Evolutionary conservation across 352 stramenopile species (phyloP).

Genomic region (Phytophthora uliginosa): DNA sequence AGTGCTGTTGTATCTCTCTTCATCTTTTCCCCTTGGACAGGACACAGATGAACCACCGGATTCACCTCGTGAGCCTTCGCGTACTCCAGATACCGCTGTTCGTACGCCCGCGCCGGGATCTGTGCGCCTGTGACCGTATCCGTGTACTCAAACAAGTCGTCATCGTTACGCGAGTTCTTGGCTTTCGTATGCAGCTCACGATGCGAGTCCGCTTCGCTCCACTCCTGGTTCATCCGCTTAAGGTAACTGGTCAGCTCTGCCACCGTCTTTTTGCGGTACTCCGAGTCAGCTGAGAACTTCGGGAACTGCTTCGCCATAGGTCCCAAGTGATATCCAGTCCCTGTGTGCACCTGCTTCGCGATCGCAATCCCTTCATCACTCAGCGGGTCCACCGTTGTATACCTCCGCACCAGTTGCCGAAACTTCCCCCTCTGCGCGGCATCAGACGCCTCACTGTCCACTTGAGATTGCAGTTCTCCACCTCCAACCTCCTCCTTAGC

Average conservation of each 20-base stretch:
- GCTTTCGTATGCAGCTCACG: constrained; percentile 50
- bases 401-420: constrained; percentile 50
- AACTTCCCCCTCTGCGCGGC: constrained; percentile 29
- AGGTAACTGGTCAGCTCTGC: constrained; percentile 44
- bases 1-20: not conserved
- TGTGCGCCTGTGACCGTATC: constrained; percentile 49
- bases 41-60: constrained; percentile 49
- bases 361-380: constrained; percentile 57
- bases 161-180: constrained; percentile 36
- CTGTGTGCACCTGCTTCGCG: constrained; percentile 51
- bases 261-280: constrained; percentile 59
- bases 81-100: constrained; percentile 59
- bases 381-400: constrained; percentile 45
- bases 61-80: constrained; percentile 41
- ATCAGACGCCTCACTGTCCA: not conserved
- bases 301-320: constrained; percentile 40
- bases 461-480: not conserved
- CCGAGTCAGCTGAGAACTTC: constrained; percentile 47
- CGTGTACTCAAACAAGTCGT: constrained; percentile 64
- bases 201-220: constrained; percentile 51
- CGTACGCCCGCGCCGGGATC: constrained; percentile 50
- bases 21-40: not conserved
- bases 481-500: not conserved
- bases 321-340: constrained; percentile 59
- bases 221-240: constrained; percentile 66